Evolutionary conservation across 1,139 yeast genomes (phyloP).

Genomic region (Suhomyces maxii): DNA sequence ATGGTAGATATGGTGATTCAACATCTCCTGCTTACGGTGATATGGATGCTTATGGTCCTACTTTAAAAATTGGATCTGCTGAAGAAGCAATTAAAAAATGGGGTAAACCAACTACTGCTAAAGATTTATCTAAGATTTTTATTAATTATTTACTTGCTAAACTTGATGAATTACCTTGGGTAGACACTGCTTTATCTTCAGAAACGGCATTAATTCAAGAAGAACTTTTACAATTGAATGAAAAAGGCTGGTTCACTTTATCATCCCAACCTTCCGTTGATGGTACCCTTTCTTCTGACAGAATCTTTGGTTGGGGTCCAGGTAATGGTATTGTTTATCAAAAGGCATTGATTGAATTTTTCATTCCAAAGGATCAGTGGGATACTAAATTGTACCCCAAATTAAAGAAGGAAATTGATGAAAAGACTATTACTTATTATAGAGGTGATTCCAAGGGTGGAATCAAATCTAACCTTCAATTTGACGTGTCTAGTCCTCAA

Average conservation of each 20-base stretch:
- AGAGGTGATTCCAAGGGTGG: conserved; percentile 60
- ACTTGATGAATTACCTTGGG: conserved; percentile 86
- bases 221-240: conserved; percentile 76
- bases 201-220: conserved; percentile 94
- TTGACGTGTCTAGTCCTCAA: conserved; percentile 22
- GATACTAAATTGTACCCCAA: conserved; percentile 49
- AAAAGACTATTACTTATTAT: conserved; percentile 62
- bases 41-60: conserved; percentile 95
- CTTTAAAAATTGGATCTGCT: conserved; percentile 69
- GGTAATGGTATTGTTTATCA: conserved; percentile 88
- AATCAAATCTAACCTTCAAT: conserved; percentile 61
- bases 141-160: conserved; percentile 73
- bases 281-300: conserved; percentile 73
- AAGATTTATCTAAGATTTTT: conserved; percentile 70
- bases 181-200: conserved; percentile 77
- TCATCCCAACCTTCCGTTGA: conserved; percentile 96
- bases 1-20: conserved; percentile 97
- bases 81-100: conserved; percentile 70
- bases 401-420: conserved; percentile 44
- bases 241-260: conserved; percentile 76
- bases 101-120: conserved; percentile 73
- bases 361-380: conserved; percentile 74
- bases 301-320: conserved; percentile 95
- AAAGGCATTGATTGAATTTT: conserved; percentile 84
- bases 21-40: conserved; percentile 98